Conservation (phyloP, 1,284 basidiomycete species). For the Melanopsichium pennsylvanicum region DNA sequence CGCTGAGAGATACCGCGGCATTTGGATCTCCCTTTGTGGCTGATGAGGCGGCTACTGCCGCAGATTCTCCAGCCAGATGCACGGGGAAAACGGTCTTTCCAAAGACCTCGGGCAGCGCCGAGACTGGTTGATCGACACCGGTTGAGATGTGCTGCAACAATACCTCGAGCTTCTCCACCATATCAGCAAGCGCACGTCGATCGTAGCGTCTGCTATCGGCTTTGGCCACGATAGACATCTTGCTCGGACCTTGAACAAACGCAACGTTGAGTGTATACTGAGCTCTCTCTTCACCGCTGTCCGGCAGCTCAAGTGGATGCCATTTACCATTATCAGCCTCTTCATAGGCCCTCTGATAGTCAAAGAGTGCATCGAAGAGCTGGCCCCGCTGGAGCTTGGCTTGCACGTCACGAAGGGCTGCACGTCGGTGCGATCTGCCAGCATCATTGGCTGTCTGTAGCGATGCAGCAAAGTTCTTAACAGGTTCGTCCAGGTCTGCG, state of each 20-base stretch:
- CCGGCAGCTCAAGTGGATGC: conserved; percentile 3
- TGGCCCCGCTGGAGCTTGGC: conserved; percentile 19
- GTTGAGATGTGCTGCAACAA: conserved; percentile 24
- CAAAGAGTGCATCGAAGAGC: conserved; percentile 59
- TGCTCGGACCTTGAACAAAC: conserved; percentile 35
- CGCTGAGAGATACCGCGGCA: conserved; percentile 5
- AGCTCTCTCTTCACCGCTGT: conserved; percentile 12
- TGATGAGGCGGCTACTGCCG: background rate
- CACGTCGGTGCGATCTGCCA: conserved; percentile 49
- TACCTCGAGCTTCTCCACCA: conserved; percentile 28
- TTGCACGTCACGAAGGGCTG: conserved; percentile 53
- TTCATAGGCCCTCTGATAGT: conserved; percentile 47
- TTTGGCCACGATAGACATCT: conserved; percentile 42
- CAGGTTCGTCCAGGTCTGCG: conserved; percentile 7
- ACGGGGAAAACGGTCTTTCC: conserved; percentile 6
- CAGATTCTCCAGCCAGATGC: background rate
- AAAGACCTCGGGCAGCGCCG: conserved; percentile 10
- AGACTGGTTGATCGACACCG: conserved; percentile 7
- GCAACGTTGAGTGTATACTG: conserved; percentile 60
- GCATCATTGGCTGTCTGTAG: conserved; percentile 49
- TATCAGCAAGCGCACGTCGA: conserved; percentile 6
- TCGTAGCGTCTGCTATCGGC: conserved; percentile 33
- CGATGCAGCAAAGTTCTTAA: conserved; percentile 10
- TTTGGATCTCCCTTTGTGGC: background rate
- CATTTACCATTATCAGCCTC: conserved; percentile 4